Evolutionary conservation across 2,329 filamentous ascomycete species (phyloP), one percentile per base, ranked within the genome.

Genomic region (Knufia fluminis): DNA sequence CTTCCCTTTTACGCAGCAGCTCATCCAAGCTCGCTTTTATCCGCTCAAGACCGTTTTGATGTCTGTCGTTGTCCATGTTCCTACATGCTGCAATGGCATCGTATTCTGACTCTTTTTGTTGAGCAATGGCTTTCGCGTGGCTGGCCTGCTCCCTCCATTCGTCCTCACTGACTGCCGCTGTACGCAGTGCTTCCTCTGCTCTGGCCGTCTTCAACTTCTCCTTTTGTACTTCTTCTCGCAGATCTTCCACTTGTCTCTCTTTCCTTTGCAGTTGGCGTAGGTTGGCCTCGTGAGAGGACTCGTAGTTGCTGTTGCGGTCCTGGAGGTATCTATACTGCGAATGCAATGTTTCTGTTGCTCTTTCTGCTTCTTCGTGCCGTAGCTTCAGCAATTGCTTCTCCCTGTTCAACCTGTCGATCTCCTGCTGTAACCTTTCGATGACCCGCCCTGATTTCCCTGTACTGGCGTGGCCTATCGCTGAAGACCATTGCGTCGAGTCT

Each of bases 401-500:
- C 16, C 71, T 66, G 9, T 68, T 71, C 35, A 73, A 56, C 20
- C 71, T 69, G 23, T 72, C 71, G 51, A 73, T 73, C 41, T 74
- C 71, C 54, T 70, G 70, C 58, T 73, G 71, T 28, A 74, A 60
- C 49, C 70, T 69, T 52, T 74, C 71, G 47, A 74, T 74, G 17
- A 74, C 71, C 31, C 71, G 68, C 23, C 71, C 71, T 2, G 71
- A 74, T 58, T 74, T 74, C 33, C 71, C 71, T 20, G 69, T 67
- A 36, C 51, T 53, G 31, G 71, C 71, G 52, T 73, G 70, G 10
- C 71, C 71, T 23, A 74, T 70, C 1, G 71, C 71, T 1, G 71
- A 68, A 9, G 69, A 74, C 71, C 71, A 74, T 61, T 71, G 68
- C 12, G 58, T 57, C 28, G 57, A 50, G 26, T 64, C 64, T 19